phyloP scores from a whole-genome alignment of 495 filamentous ascomycete species.

The Penicillium roqueforti region DNA sequence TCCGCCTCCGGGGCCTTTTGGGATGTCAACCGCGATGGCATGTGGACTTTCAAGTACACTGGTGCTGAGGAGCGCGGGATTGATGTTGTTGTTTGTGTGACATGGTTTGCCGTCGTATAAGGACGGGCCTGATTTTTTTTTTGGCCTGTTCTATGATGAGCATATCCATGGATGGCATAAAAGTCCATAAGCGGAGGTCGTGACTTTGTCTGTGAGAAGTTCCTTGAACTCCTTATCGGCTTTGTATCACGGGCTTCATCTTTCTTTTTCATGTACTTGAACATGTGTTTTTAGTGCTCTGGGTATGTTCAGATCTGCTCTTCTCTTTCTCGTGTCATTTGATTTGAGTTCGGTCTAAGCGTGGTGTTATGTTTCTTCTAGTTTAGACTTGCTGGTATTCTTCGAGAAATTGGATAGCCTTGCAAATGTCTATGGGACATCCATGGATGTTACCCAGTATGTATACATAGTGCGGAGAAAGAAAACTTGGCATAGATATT shows the following conservation, averaged over 20 bases:
- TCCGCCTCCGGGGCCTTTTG: conserved; percentile 91
- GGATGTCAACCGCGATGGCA: conserved; percentile 95
- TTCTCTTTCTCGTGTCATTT: conserved; percentile 9
- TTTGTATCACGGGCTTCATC: conserved; percentile 4
- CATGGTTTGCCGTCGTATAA: conserved; percentile 67
- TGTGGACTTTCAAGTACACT: conserved; percentile 97
- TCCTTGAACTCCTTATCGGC: conserved; percentile 8
- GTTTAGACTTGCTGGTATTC: background rate
- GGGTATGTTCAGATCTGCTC: conserved; percentile 13
- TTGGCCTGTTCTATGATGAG: background rate
- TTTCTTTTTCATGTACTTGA: conserved; percentile 4
- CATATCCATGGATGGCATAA: background rate
- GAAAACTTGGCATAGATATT: background rate
- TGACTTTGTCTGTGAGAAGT: background rate
- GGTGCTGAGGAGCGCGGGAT: conserved; percentile 77
- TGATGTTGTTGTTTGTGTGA: conserved; percentile 86
- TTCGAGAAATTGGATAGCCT: background rate
- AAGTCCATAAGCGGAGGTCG: background rate
- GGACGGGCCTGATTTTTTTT: background rate
- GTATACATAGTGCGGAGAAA: no score
- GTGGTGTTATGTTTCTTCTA: conserved; percentile 10
- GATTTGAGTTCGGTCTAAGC: conserved; percentile 6
- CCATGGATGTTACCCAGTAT: background rate
- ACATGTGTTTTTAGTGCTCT: conserved; percentile 1
- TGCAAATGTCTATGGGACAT: background rate